phyloP scores from a whole-genome alignment of 78 protist species.

The Thecamonas trahens region DNA sequence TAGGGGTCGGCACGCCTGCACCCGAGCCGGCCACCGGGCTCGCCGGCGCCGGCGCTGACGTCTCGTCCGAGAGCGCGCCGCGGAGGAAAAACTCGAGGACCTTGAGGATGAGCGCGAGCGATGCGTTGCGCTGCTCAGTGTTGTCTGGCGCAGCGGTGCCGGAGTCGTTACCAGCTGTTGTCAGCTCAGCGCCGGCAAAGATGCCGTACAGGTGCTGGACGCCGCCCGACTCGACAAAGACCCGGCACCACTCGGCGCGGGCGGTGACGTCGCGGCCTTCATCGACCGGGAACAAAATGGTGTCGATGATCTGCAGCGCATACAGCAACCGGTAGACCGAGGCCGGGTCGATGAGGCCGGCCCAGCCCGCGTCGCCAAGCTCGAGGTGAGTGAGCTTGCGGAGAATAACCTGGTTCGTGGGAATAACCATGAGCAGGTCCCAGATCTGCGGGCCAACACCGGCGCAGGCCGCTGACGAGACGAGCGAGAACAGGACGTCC shows the following conservation, averaged over 20 bases:
- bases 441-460: neutral
- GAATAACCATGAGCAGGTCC: conserved; percentile 11
- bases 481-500: neutral
- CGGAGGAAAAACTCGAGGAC: neutral
- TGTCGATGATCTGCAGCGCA: neutral
- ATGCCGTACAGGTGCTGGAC: neutral
- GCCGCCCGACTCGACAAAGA: neutral
- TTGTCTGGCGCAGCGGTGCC: too few species aligned
- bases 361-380: neutral
- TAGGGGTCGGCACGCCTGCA: too few species aligned
- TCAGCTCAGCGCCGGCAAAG: neutral
- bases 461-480: neutral
- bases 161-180: too few species aligned
- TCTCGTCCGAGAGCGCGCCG: too few species aligned
- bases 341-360: neutral
- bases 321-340: neutral
- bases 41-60: too few species aligned
- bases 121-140: too few species aligned
- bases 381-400: neutral
- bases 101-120: neutral
- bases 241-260: neutral
- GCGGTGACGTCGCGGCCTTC: neutral
- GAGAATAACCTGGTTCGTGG: neutral
- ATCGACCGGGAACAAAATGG: neutral
- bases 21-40: too few species aligned